Base-by-base conservation (phyloP, 2,329 filamentous ascomycete genomes). In the Aspergillus awamori region DNA sequence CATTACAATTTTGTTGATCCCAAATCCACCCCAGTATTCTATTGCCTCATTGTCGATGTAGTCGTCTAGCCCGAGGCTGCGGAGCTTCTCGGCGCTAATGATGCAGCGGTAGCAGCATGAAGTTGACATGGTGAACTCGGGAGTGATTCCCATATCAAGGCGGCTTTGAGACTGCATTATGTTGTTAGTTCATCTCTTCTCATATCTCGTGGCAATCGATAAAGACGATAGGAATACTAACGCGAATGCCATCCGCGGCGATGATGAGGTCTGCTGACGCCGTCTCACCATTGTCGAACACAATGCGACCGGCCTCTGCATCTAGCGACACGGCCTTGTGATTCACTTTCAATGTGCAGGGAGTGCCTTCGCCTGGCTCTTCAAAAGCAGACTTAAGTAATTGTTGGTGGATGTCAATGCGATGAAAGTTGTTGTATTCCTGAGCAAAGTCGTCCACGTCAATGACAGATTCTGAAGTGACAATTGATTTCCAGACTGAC, bases 1-100 rank as follows among this genome's bases (percentile, higher is more conserved):
- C 58, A 76, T 72, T 26, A 79, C 76, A 26, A 80, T 78, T 64
- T 79, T 79, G 63, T 77, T 68, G 41, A 77, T 75, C 17, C 73
- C 76, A 48, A 74, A 72, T 1, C 76, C 77, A 11, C 76, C 77
- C 67, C 70, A 72, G 62, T 69, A 72, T 36, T 71, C 69, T 39
- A 72, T 68, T 1, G 69, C 67, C 4, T 69, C 71, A 41, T 73
- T 72, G 51, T 72, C 70, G 47, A 76, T 73, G 53, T 74, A 76
- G 53, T 77, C 75, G 1, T 73, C 69, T 1, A 72, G 57, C 2
- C 63, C 68, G 13, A 72, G 63, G 1, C 30, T 43, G 13, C 64
- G 68, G 11, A 70, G 64, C 24, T 71, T 68, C n/a, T 67, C 63
- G 2, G 70, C 64, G 13, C 61, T 53, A 26, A 72, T 70, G 41